Conservation (phyloP, 371 early-diverging fungal species). For the Syncephalis plumigaleata region DNA sequence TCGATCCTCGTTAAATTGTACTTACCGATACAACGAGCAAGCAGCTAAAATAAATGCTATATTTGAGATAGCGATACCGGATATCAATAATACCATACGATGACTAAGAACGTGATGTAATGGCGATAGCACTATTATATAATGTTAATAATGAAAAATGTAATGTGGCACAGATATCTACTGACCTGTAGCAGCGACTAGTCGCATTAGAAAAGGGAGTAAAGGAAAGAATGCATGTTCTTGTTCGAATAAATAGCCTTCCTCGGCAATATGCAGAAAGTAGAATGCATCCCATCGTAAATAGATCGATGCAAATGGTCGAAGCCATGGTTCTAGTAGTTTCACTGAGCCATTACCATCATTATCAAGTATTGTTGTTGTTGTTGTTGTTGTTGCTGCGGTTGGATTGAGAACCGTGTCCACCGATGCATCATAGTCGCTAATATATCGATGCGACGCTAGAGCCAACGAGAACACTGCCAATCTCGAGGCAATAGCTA, state of each 20-base stretch:
- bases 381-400: not conserved
- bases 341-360: not conserved
- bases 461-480: slow-evolving; percentile 18
- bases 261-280: slow-evolving; percentile 61
- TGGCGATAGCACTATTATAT: slow-evolving; percentile 1
- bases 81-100: slow-evolving; percentile 10
- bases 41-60: slow-evolving; percentile 59
- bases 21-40: slow-evolving; percentile 45
- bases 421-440: slow-evolving; percentile 32
- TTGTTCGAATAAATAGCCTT: slow-evolving; percentile 78
- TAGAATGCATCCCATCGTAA: slow-evolving; percentile 89
- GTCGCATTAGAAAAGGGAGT: slow-evolving; percentile 41
- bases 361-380: slow-evolving; percentile 2
- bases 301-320: slow-evolving; percentile 16
- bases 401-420: slow-evolving; percentile 15
- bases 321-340: slow-evolving; percentile 11
- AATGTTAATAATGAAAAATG: not conserved
- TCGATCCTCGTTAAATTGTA: not conserved
- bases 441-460: slow-evolving; percentile 20
- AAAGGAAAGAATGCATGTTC: slow-evolving; percentile 87
- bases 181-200: slow-evolving; percentile 24
- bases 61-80: slow-evolving; percentile 58
- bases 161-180: not conserved
- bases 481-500: slow-evolving; percentile 7
- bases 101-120: slow-evolving; percentile 3